Evolutionary conservation across 2,329 filamentous ascomycete genomes (phyloP), one percentile per base, ranked within the genome.

Genomic region (Calonectria hongkongensis): DNA sequence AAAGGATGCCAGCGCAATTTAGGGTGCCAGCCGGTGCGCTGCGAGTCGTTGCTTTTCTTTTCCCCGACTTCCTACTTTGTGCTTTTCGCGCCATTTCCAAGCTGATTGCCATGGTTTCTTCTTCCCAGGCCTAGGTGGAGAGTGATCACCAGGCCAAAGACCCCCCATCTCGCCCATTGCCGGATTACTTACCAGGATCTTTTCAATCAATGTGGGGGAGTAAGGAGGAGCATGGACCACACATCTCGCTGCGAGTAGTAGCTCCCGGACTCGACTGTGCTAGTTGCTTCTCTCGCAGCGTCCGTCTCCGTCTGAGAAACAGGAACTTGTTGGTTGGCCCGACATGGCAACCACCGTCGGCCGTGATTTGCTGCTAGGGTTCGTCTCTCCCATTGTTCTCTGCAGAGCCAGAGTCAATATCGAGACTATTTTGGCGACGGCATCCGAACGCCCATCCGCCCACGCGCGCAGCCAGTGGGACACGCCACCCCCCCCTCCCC

Each of bases 121-220:
- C 36, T 54, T 66, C 45, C 63, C 60, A 54, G 25, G 25, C 54
- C 36, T 36, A 66, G 51, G 68, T 62, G 68, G 68, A 70, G 68
- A 41, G 51, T 25, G 54, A 71, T 71, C 63, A 67, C 50, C 68
- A 70, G 33, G 63, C 33, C 48, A 51, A 13, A 25, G 6, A n/a
- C n/a, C 21, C n/a, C 41, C 62, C 62, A 64, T 64, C 62, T 64
- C 62, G 27, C 33, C 64, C 48, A 66, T 66, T 66, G 64, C 64
- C 47, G 64, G 47, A 66, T 54, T 39, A 43, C 47, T 54, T 54
- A 50, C 45, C 45, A 50, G 62, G 62, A 65, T 65, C 62, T 51
- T 65, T 48, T 39, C 4, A 64, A 10, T 39, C 27, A 65, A 50
- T 65, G 62, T 65, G 62, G 62, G 62, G 62, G 62, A 65, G 27